Percentiles rank a stretch among this genome's conserved stretches.
Conservation (phyloP, 208 protist genomes). For the Leishmania turanica region DNA sequence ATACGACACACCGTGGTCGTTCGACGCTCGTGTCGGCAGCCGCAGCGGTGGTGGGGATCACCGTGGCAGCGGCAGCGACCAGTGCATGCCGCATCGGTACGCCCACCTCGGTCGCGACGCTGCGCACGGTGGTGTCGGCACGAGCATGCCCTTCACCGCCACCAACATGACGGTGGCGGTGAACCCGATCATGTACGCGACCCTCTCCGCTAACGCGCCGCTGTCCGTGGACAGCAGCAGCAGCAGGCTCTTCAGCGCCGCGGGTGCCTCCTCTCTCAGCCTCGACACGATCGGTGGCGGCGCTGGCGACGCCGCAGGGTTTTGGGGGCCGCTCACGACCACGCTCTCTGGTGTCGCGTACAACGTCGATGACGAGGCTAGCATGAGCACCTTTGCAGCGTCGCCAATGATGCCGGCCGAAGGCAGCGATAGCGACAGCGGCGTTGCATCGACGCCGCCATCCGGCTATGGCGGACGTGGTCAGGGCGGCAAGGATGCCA, state of each 20-base stretch:
- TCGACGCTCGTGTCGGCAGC: background rate
- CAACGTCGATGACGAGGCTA: constrained; percentile 33
- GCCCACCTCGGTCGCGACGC: background rate
- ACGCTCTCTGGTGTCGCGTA: constrained; percentile 30
- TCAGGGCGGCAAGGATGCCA: background rate
- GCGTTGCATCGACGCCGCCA: too few species aligned
- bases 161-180: background rate
- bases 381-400: background rate
- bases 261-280: background rate
- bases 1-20: background rate
- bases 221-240: background rate
- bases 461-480: background rate
- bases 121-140: background rate
- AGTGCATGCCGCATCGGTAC: background rate
- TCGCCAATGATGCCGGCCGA: background rate
- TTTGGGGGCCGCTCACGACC: constrained; percentile 18
- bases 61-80: background rate
- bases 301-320: background rate
- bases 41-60: background rate
- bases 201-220: background rate
- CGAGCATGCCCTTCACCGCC: background rate
- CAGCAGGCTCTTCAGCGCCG: background rate
- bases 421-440: background rate
- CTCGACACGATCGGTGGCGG: background rate
- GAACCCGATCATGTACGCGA: background rate